phyloP scores from a whole-genome alignment of 1,284 basidiomycete species.

The Melanopsichium pennsylvanicum region DNA sequence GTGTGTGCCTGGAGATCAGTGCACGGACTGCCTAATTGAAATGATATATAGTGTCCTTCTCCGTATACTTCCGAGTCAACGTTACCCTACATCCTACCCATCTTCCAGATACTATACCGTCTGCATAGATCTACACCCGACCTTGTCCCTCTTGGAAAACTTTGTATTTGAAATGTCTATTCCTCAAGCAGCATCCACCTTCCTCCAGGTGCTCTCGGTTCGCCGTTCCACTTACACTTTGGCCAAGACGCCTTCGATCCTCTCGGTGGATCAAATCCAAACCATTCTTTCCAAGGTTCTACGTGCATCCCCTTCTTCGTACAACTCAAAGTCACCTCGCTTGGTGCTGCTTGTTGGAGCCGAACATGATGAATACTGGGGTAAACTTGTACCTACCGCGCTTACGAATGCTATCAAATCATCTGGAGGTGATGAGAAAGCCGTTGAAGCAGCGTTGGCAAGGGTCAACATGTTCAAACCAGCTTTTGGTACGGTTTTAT shows the following conservation, averaged over 20 bases:
- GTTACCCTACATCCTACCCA: too few relatives aligned
- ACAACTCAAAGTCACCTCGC: constrained; percentile 69
- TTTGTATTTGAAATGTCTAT: constrained; percentile 33
- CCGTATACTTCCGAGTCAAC: too few relatives aligned
- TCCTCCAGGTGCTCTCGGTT: constrained; percentile 48
- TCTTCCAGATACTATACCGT: too few relatives aligned
- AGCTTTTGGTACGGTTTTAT: constrained; percentile 68
- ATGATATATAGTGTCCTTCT: too few relatives aligned
- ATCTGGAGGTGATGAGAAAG: constrained; percentile 31
- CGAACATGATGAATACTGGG: constrained; percentile 68
- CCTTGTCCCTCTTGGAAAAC: too few relatives aligned
- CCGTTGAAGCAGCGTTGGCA: constrained; percentile 32
- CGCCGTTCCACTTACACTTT: constrained; percentile 68
- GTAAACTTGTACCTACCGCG: constrained; percentile 58
- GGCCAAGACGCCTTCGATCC: constrained; percentile 62
- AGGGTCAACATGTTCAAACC: constrained; percentile 66
- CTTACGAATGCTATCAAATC: constrained; percentile 29
- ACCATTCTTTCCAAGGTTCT: constrained; percentile 67
- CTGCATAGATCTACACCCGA: too few relatives aligned
- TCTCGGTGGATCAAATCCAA: constrained; percentile 66
- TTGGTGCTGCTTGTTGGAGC: constrained; percentile 68
- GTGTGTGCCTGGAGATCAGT: too few relatives aligned
- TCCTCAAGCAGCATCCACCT: constrained; percentile 18
- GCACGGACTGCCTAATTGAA: too few relatives aligned
- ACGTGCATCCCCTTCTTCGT: constrained; percentile 67